These are phyloP conservation scores for Phyllosticta citriasiana DNA, from an alignment of 2,329 filamentous ascomycete species.

Conservation along the genomic window DNA sequence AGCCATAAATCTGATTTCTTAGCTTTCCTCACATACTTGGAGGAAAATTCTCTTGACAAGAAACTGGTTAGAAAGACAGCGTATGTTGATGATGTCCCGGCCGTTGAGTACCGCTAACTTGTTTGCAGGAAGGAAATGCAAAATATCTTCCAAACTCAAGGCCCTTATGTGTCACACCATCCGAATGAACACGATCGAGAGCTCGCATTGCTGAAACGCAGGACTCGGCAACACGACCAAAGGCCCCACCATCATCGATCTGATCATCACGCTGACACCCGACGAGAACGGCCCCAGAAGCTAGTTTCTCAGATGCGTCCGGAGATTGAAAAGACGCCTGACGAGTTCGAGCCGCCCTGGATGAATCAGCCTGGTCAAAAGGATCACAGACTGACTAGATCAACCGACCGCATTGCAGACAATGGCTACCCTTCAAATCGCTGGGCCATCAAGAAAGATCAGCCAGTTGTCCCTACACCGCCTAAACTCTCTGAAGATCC, in stretches of 20 bases:
- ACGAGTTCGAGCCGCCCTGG: background rate
- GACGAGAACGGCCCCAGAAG: background rate
- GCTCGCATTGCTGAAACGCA: background rate
- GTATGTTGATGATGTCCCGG: too few relatives aligned
- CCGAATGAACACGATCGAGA: background rate
- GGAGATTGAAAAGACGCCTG: background rate
- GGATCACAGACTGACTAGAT: background rate
- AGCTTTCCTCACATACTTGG: background rate
- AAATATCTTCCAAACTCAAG: too few relatives aligned
- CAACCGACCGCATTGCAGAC: background rate
- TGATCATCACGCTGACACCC: background rate
- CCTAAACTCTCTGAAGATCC: slow-evolving; percentile 12
- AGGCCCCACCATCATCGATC: background rate
- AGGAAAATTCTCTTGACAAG: background rate
- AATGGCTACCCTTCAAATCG: background rate
- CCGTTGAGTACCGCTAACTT: too few relatives aligned
- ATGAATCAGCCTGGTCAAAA: background rate
- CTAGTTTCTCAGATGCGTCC: background rate
- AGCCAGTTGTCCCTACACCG: background rate
- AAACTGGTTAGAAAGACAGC: background rate
- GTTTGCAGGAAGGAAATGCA: too few relatives aligned
- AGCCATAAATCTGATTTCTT: background rate
- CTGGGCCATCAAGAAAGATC: background rate
- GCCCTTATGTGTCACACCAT: too few relatives aligned
- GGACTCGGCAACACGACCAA: background rate